These are phyloP conservation scores for Neurospora sublineolata DNA, from an alignment of 495 filamentous ascomycete genomes.

Conservation along the genomic window DNA sequence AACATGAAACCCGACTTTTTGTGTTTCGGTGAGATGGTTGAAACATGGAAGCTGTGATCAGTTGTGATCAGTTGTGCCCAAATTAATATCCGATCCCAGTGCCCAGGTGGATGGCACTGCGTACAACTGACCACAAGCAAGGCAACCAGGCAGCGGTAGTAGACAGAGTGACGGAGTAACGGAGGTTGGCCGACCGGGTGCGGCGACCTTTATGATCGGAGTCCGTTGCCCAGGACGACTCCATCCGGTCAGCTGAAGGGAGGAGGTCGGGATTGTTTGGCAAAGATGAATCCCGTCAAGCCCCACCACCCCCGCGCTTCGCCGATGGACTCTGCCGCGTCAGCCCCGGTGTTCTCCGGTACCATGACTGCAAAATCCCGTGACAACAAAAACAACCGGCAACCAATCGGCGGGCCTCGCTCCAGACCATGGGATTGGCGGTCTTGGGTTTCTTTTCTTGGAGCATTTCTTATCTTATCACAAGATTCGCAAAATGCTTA, in stretches of 20 bases:
- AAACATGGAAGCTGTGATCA: background rate
- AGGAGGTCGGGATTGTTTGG: background rate
- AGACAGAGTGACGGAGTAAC: background rate
- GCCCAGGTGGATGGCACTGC: background rate
- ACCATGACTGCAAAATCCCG: background rate
- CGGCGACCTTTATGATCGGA: background rate
- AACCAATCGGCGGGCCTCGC: background rate
- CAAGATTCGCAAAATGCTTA: background rate
- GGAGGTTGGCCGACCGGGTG: background rate
- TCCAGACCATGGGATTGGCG: background rate
- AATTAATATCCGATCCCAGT: background rate
- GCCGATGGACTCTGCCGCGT: background rate
- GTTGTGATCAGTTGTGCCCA: background rate
- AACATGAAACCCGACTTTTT: background rate
- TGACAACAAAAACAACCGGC: background rate
- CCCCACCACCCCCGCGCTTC: background rate
- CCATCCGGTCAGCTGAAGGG: background rate
- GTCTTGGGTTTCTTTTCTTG: background rate
- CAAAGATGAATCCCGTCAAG: background rate
- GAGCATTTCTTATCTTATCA: background rate
- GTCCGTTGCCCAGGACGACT: background rate
- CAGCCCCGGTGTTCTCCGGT: background rate
- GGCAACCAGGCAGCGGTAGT: background rate
- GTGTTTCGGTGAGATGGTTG: background rate
- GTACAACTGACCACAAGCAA: background rate